A percentile compares a stretch with the other conserved stretches of the same genome.
phyloP scores from a whole-genome alignment of 176 grass and related monocot genomes.

The Pharus latifolius region DNA sequence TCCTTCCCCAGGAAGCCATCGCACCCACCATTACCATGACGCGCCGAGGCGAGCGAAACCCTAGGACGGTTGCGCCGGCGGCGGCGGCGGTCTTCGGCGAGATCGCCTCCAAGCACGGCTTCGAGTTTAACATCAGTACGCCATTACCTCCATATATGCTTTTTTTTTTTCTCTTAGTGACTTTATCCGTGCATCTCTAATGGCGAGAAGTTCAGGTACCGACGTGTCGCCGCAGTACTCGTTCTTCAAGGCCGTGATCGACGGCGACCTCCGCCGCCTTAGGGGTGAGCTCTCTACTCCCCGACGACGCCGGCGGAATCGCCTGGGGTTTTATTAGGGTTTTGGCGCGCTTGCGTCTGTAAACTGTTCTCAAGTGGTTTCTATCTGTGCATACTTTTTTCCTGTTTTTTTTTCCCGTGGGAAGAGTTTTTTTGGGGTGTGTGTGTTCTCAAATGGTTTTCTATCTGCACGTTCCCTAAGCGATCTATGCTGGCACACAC shows the following conservation, averaged over 20 bases:
- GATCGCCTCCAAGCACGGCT: background rate
- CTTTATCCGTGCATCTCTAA: background rate
- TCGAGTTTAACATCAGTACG: background rate
- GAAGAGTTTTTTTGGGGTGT: too few species aligned
- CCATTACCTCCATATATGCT: background rate
- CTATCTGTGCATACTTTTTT: background rate
- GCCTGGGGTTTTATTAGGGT: background rate
- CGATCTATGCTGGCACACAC: too few species aligned
- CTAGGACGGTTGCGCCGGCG: too few species aligned
- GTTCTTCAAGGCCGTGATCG: conserved; percentile 7
- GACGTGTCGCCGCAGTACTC: background rate
- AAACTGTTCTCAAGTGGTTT: background rate
- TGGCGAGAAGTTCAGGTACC: background rate
- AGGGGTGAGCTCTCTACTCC: background rate
- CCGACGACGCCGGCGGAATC: too few species aligned
- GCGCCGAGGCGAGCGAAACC: too few species aligned
- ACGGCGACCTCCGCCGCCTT: background rate
- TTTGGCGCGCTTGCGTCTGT: background rate
- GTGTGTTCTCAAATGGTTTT: too few species aligned
- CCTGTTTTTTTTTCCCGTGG: too few species aligned
- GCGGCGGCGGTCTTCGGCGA: background rate
- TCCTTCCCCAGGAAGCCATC: too few species aligned
- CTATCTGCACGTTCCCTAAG: too few species aligned
- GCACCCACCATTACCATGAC: too few species aligned
- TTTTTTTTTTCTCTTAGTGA: background rate